A percentile compares a stretch with the other conserved stretches of the same genome.
Conservation (phyloP, 768 basidiomycete species). For the Coprinopsis cinerea region DNA sequence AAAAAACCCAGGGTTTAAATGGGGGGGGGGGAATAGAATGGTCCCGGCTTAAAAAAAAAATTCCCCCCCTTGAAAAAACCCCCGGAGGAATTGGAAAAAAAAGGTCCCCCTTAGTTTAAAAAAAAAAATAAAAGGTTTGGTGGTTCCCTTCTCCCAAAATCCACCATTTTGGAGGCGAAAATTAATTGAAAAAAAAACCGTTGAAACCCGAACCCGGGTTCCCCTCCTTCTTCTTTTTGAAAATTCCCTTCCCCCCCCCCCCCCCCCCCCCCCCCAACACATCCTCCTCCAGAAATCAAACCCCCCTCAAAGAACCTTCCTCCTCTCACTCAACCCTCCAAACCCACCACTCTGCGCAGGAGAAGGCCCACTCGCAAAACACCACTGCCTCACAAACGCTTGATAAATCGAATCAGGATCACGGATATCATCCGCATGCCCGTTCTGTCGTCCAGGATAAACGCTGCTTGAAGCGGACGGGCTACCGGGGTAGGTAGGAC, state of each 20-base stretch:
- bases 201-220: neutral
- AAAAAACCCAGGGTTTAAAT: neutral
- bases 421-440: slow-evolving; percentile 8
- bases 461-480: no score
- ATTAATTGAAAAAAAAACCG: neutral
- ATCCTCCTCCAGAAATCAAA: neutral
- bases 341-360: slow-evolving; percentile 9
- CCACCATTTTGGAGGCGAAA: neutral
- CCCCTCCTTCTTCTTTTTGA: neutral
- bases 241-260: neutral
- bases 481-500: no score
- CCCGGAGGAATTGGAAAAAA: neutral
- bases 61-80: neutral
- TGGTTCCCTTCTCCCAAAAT: no score
- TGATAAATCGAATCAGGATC: slow-evolving; percentile 40
- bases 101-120: neutral
- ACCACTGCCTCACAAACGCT: slow-evolving; percentile 62
- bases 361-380: slow-evolving; percentile 48
- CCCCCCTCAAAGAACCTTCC: neutral
- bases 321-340: slow-evolving; percentile 1
- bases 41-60: neutral
- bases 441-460: neutral
- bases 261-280: neutral
- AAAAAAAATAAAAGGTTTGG: neutral
- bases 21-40: neutral